Evolutionary conservation across 2,329 filamentous ascomycete species (phyloP), one percentile per base, ranked within the genome.

Genomic region (Coccinonectria pachysandricola): DNA sequence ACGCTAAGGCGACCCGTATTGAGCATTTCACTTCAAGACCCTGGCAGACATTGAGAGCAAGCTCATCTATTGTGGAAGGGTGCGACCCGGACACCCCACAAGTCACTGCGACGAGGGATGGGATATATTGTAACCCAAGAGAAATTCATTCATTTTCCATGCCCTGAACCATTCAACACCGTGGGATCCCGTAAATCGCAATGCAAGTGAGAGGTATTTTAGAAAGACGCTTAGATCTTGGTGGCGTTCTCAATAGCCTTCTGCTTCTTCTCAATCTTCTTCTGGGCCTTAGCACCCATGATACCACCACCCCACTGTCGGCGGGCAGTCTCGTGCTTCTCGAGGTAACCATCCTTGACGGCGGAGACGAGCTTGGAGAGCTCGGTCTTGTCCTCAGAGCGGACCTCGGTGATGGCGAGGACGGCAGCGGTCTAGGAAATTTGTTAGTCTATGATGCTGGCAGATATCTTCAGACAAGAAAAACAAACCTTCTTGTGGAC

Each of bases 301-400:
- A 98, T 95, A 65, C 92, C 92, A 75, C 91, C 91, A 70, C 92
- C 91, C 91, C 92, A 98, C 68, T 88, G 83, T 62, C 81, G 79
- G 65, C 85, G 81, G 53, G 74, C 65, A 58, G 86, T 81, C 68
- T 96, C 88, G 62, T 83, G 83, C 77, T 93, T 92, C 65, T 92
- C 86, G 53, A 83, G 67, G 76, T 93, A 98, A 49, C 88, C 91
- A 56, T 96, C 88, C 80, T 98, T 96, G 75, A 98, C 71, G 59
- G 91, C 78, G 44, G 82, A 82, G 59, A 95, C 69, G 59, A 98
- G 79, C 78, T 98, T 98, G 64, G 85, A 81, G 48, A 95, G 79
- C 76, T 96, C 92, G 49, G 69, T 77, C 83, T 96, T 96, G 75
- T 98, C 92, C 75, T 98, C 91, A 26, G 82, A 75, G 62, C 91